phyloP scores from a whole-genome alignment of 371 early-diverging fungal species.

The Actinomucor elegans region DNA sequence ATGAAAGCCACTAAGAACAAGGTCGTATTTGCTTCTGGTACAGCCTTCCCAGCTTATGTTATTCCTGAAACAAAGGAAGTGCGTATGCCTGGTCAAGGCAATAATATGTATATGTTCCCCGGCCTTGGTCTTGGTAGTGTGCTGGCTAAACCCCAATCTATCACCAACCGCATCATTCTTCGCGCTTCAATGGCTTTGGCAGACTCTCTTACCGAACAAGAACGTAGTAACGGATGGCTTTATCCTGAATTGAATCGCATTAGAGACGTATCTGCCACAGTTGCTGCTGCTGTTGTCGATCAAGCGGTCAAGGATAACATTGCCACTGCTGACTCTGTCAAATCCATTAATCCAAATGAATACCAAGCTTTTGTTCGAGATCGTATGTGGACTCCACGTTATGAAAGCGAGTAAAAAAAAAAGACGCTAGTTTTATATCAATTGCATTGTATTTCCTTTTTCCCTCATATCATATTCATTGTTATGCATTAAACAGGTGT shows the following conservation, averaged over 20 bases:
- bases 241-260: conserved; percentile 86
- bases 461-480: background rate
- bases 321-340: conserved; percentile 35
- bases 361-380: conserved; percentile 37
- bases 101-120: conserved; percentile 91
- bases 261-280: conserved; percentile 73
- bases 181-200: conserved; percentile 81
- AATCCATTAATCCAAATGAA: conserved; percentile 18
- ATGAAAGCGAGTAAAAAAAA: too few relatives aligned
- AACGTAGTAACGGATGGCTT: conserved; percentile 63
- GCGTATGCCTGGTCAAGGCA: conserved; percentile 79
- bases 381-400: conserved; percentile 51
- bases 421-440: too few relatives aligned
- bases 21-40: conserved; percentile 91
- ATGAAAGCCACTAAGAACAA: conserved; percentile 77
- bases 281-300: conserved; percentile 75
- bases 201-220: conserved; percentile 67
- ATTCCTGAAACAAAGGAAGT: conserved; percentile 56
- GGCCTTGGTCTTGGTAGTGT: conserved; percentile 86
- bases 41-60: conserved; percentile 82
- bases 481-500: too few relatives aligned
- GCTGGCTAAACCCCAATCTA: conserved; percentile 62
- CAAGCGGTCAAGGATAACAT: conserved; percentile 67
- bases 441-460: background rate
- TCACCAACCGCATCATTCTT: conserved; percentile 83